Conservation (phyloP, 768 basidiomycete species). For the Megacollybia marginata region DNA sequence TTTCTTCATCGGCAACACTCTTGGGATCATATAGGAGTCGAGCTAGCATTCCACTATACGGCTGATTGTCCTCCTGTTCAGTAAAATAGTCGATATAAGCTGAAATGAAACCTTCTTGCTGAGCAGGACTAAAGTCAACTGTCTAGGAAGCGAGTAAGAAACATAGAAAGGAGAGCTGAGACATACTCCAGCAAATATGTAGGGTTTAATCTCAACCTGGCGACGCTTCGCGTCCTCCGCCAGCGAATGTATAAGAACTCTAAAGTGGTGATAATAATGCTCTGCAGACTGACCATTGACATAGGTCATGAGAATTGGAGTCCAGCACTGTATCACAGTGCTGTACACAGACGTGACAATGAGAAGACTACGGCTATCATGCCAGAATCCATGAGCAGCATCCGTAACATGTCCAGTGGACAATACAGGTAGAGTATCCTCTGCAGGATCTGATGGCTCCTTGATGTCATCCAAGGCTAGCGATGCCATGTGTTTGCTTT, state of each 20-base stretch:
- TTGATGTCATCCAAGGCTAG: too few relatives aligned
- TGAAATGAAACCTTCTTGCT: constrained; percentile 20
- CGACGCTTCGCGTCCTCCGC: not conserved
- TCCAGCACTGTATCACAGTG: constrained; percentile 7
- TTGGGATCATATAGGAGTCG: too few relatives aligned
- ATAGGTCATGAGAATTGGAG: constrained; percentile 12
- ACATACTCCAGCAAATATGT: constrained; percentile 9
- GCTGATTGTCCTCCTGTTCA: too few relatives aligned
- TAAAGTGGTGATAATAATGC: constrained; percentile 13
- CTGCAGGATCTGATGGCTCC: too few relatives aligned
- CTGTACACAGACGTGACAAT: constrained; percentile 13
- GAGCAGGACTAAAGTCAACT: constrained; percentile 27
- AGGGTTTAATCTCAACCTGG: constrained; percentile 1
- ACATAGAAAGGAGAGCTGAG: not conserved
- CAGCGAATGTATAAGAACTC: constrained; percentile 7
- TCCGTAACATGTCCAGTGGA: too few relatives aligned
- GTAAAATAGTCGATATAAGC: constrained; percentile 22
- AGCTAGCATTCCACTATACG: too few relatives aligned
- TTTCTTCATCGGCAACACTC: too few relatives aligned
- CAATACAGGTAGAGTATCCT: too few relatives aligned
- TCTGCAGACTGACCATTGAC: constrained; percentile 11
- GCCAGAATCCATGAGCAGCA: constrained; percentile 17
- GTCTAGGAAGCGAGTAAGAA: constrained; percentile 12
- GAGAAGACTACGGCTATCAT: constrained; percentile 4
- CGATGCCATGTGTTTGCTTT: too few relatives aligned